Percentiles rank a stretch among this genome's conserved stretches.
Conservation (phyloP, 371 early-diverging fungal species). For the Conidiobolus incongruus region DNA sequence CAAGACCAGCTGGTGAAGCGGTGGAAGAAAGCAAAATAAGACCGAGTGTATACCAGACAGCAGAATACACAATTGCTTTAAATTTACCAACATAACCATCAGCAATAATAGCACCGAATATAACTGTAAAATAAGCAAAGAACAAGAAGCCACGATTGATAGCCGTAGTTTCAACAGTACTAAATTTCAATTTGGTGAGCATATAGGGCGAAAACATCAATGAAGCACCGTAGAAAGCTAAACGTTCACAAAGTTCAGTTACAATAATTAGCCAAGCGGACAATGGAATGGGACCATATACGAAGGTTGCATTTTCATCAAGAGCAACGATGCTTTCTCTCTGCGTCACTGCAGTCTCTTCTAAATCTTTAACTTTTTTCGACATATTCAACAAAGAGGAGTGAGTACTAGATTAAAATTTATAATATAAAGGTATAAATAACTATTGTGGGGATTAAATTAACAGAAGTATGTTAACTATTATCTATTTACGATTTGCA, state of each 20-base stretch:
- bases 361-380: too few species aligned
- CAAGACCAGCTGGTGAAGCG: too few species aligned
- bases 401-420: too few species aligned
- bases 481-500: too few species aligned
- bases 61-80: constrained; percentile 45
- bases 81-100: constrained; percentile 67
- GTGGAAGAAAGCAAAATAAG: constrained; percentile 24
- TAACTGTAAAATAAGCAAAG: constrained; percentile 55
- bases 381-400: too few species aligned
- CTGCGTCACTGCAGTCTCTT: too few species aligned
- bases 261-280: constrained; percentile 26
- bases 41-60: constrained; percentile 38
- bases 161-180: constrained; percentile 34
- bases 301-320: background rate
- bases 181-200: constrained; percentile 16
- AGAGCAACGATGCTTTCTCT: too few species aligned
- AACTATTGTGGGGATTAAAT: too few species aligned
- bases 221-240: constrained; percentile 43
- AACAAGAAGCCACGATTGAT: constrained; percentile 53
- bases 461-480: too few species aligned
- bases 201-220: constrained; percentile 44
- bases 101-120: constrained; percentile 56
- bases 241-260: constrained; percentile 40
- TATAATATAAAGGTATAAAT: too few species aligned
- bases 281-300: constrained; percentile 18